Evolutionary conservation across 495 filamentous ascomycete species (phyloP), one percentile per base, ranked within the genome.

Genomic region (Penicillium turbatum): DNA sequence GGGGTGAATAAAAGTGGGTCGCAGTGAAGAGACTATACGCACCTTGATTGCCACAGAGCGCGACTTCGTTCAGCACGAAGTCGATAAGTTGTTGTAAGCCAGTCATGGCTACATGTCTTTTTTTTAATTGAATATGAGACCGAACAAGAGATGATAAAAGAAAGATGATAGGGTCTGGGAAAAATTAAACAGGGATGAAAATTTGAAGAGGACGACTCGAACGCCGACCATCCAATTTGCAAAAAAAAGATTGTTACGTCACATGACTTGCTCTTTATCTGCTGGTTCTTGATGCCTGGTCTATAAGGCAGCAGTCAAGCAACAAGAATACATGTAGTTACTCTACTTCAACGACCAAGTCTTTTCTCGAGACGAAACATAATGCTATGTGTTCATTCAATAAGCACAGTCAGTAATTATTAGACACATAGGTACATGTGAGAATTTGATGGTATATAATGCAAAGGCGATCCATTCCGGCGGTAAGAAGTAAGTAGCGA

Each of bases 21-120:
- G 57, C 19, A 34, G 46, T 6, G 15, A 6, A 48, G 55, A 49
- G 47, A 49, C 55, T 59, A 57, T 45, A 80, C 87, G 71, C 68
- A 92, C 88, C 88, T 73, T 80, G 75, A 53, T 80, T 79, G 29
- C 88, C 88, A 47, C 72, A 74, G 37, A 85, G 73, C 32, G 87
- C 86, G 64, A 92, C 85, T 73, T 88, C 86, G 16, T 79, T 78
- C 40, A 92, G 70, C 42, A 92, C 69, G 62, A 81, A 83, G 57
- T 86, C 79, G 42, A 91, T 82, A 67, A 93, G 70, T 52, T 82
- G 82, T 67, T 90, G 86, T 48, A 88, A 70, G 54, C 81, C 80
- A 45, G 68, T 74, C 89, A 92, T 91, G 40, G 26, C 65, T 51
- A 55, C 31, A 42, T 55, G 61, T 10, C 27, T 17, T 64, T 68